Conservation (phyloP, 768 basidiomycete genomes). For the Trametes cinnabarina region DNA sequence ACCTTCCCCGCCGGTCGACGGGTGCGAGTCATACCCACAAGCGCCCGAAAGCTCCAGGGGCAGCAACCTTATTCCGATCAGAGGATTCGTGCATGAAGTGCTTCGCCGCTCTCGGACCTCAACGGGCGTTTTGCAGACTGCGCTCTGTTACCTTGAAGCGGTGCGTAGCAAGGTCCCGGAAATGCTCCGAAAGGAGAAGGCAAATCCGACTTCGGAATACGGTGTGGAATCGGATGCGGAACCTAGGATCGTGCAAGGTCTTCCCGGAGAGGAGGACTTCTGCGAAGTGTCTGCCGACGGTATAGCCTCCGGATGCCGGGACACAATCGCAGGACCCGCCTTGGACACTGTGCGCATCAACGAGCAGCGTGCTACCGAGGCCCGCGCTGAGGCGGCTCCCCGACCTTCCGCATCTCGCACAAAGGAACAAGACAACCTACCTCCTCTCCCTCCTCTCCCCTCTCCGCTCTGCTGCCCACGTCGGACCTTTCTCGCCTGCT, state of each 20-base stretch:
- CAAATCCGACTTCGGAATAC: conserved; percentile 37
- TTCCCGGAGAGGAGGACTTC: background rate
- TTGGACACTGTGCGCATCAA: conserved; percentile 15
- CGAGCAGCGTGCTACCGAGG: background rate
- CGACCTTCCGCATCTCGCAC: background rate
- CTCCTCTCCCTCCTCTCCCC: conserved; percentile 43
- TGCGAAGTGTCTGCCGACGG: background rate
- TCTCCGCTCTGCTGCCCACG: conserved; percentile 86
- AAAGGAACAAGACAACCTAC: conserved; percentile 21
- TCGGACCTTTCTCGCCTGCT: conserved; percentile 80
- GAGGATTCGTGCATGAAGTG: conserved; percentile 84
- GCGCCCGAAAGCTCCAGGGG: conserved; percentile 18
- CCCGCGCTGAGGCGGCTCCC: background rate
- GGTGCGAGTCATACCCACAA: conserved; percentile 26
- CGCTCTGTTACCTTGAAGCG: conserved; percentile 84
- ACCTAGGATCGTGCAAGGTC: conserved; percentile 12
- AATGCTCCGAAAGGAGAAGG: conserved; percentile 45
- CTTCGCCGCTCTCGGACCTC: conserved; percentile 84
- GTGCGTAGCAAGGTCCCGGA: conserved; percentile 71
- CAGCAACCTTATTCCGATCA: conserved; percentile 52
- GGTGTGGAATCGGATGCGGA: conserved; percentile 28
- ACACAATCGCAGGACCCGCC: background rate
- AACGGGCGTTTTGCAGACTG: conserved; percentile 80
- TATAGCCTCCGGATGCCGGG: background rate
- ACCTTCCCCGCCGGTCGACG: conserved; percentile 26